Percentiles rank a stretch among this genome's conserved stretches.
Conservation (phyloP, 148 eudicot genomes). For the Spergularia marina region DNA sequence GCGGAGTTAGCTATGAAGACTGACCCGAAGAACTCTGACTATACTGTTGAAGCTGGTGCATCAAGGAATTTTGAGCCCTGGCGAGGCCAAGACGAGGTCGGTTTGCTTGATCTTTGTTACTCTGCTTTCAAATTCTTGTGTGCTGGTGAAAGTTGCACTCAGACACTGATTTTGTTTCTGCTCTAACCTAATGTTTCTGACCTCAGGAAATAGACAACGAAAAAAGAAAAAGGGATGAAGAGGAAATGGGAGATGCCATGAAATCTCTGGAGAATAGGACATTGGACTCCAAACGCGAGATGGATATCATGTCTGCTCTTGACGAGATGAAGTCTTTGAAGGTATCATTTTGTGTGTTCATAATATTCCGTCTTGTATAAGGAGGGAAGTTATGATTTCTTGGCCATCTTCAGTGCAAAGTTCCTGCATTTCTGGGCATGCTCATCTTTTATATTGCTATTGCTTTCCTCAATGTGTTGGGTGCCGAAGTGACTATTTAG, state of each 20-base stretch:
- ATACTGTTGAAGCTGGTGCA: slow-evolving; percentile 85
- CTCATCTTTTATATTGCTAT: neutral
- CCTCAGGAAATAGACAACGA: slow-evolving; percentile 59
- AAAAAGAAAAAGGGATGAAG: slow-evolving; percentile 63
- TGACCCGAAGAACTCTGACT: slow-evolving; percentile 89
- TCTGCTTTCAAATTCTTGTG: neutral
- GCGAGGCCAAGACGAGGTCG: slow-evolving; percentile 87
- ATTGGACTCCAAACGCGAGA: slow-evolving; percentile 80
- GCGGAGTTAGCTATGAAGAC: slow-evolving; percentile 84
- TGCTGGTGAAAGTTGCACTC: neutral
- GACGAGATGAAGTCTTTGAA: slow-evolving; percentile 97
- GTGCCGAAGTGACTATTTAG: too few species aligned
- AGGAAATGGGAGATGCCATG: slow-evolving; percentile 99
- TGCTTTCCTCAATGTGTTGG: too few species aligned
- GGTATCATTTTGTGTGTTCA: slow-evolving; percentile 35
- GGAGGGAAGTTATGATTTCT: neutral
- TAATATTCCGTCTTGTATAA: neutral
- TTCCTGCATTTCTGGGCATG: neutral
- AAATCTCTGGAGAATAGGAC: slow-evolving; percentile 95
- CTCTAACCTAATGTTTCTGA: neutral
- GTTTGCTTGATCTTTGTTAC: neutral
- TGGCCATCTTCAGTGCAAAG: neutral
- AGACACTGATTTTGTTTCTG: neutral
- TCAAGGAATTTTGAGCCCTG: slow-evolving; percentile 88
- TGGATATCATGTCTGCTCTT: slow-evolving; percentile 91